Percentiles rank a stretch among this genome's conserved stretches.
Evolutionary conservation across 345 rosid genomes (phyloP).

Genomic region (Boechera stricta): DNA sequence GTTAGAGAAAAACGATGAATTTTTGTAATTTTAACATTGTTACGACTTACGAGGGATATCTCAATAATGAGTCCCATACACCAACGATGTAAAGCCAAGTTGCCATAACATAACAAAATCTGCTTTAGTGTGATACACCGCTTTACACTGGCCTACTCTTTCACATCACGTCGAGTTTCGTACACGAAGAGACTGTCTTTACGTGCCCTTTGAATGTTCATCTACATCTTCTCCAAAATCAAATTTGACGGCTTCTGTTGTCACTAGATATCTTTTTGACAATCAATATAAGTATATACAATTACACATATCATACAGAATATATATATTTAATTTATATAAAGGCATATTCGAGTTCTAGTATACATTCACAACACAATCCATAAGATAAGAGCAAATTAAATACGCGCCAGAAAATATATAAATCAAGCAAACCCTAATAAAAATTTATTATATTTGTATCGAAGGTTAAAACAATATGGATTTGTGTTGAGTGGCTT

Average conservation of each 20-base stretch:
- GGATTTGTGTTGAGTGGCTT: background rate
- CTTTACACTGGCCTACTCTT: conserved; percentile 30
- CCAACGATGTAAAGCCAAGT: conserved; percentile 27
- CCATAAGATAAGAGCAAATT: background rate
- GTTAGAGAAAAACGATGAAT: background rate
- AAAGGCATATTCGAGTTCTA: background rate
- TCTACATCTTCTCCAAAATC: conserved; percentile 20
- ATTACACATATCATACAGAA: background rate
- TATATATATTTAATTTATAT: background rate
- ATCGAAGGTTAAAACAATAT: background rate
- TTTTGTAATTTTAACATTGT: background rate
- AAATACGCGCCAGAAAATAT: background rate
- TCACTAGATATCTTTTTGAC: background rate
- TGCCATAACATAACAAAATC: conserved; percentile 33
- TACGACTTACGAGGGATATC: background rate
- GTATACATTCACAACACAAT: background rate
- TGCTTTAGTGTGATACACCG: conserved; percentile 12
- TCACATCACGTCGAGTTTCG: conserved; percentile 11
- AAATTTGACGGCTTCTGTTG: conserved; percentile 22
- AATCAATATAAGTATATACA: conserved; percentile 12
- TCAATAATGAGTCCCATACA: background rate
- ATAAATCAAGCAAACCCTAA: background rate
- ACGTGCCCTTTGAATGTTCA: conserved; percentile 27
- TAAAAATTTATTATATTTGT: background rate
- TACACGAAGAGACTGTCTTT: conserved; percentile 25